Evolutionary conservation across 2,329 filamentous ascomycete genomes (phyloP).

Genomic region (Colletotrichum higginsianum): DNA sequence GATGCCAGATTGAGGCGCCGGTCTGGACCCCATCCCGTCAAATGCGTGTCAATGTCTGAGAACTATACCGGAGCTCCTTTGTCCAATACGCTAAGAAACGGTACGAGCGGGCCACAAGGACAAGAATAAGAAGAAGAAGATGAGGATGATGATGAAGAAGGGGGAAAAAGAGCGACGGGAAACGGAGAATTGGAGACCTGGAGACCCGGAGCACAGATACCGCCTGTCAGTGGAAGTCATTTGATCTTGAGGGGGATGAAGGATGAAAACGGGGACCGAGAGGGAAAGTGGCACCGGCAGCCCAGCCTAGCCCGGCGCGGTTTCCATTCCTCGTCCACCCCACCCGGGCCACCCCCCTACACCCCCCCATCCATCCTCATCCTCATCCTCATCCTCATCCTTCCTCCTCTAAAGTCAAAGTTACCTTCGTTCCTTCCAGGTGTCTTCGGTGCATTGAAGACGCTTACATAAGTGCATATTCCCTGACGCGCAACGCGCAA

Average conservation of each 20-base stretch:
- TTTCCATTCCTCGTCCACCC: background rate
- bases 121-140: background rate
- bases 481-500: constrained; percentile 10
- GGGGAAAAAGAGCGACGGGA: too few species aligned
- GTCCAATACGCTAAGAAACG: background rate
- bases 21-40: background rate
- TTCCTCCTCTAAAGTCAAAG: background rate
- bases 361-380: background rate
- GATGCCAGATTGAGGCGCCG: constrained; percentile 3
- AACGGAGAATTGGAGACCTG: too few species aligned
- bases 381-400: background rate
- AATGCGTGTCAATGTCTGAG: background rate
- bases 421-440: background rate
- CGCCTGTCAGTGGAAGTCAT: constrained; percentile 1
- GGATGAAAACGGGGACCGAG: constrained; percentile 5
- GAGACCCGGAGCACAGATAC: background rate
- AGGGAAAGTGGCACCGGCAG: background rate
- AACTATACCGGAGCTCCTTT: background rate
- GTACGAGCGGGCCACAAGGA: background rate
- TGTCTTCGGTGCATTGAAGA: constrained; percentile 9
- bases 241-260: background rate
- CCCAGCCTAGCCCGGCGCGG: background rate
- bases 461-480: constrained; percentile 29
- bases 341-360: background rate
- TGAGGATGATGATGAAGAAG: too few species aligned